phyloP scores from a whole-genome alignment of 140 eudicot species.

The Flaveria floridana region DNA sequence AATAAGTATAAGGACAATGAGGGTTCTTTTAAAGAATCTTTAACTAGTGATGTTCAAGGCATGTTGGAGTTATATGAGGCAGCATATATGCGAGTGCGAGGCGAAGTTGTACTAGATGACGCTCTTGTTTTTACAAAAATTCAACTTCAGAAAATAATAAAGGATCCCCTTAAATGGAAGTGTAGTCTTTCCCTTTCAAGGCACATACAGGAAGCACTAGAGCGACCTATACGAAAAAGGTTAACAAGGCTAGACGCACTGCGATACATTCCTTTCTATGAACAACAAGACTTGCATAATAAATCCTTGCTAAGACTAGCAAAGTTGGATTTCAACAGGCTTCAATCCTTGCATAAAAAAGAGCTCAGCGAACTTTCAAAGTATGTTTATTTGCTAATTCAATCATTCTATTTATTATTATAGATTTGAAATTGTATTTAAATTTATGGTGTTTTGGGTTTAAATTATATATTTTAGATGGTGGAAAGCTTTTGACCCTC shows the following conservation, averaged over 20 bases:
- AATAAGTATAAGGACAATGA: constrained; percentile 8
- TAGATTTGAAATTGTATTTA: not conserved
- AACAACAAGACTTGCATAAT: not conserved
- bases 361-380: constrained; percentile 20
- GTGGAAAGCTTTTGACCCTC: constrained; percentile 7
- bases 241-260: not conserved
- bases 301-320: constrained; percentile 6
- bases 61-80: constrained; percentile 33
- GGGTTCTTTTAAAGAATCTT: constrained; percentile 13
- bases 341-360: constrained; percentile 17
- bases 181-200: not conserved
- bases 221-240: constrained; percentile 15
- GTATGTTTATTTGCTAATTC: not conserved
- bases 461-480: constrained; percentile 7
- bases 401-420: not conserved
- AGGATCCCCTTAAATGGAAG: not conserved
- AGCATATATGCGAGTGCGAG: constrained; percentile 22
- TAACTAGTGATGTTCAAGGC: constrained; percentile 18
- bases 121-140: constrained; percentile 22
- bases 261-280: constrained; percentile 16
- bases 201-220: constrained; percentile 9
- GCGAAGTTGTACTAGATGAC: constrained; percentile 24
- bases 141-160: not conserved
- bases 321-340: not conserved
- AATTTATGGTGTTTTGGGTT: not conserved